Evolutionary conservation across 495 filamentous ascomycete species (phyloP), one percentile per base, ranked within the genome.

Genomic region (Xylaria scruposa): DNA sequence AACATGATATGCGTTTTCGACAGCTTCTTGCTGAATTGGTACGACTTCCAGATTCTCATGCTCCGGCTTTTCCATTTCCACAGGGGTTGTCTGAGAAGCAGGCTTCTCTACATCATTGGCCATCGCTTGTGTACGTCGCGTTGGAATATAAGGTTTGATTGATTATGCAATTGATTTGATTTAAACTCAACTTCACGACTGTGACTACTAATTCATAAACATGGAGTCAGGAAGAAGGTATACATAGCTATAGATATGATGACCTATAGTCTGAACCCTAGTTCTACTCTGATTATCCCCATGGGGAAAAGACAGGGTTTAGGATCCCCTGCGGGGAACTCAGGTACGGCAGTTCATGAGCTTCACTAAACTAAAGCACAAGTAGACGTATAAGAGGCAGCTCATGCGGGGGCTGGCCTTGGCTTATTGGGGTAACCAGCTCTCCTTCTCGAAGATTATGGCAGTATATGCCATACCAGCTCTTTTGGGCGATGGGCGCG

Each of bases 21-120:
- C 33, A n/a, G 75, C 79, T 58, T 78, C 79, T 58, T 80, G 76
- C 12, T 79, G 75, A 54, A 80, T 79, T 24, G 81, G 79, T 21
- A 78, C 70, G 26, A 81, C 61, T 29, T 56, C 65, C n/a, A 54
- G 8, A 10, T 53, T 46, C 38, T 67, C 63, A 44, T 40, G 47
- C 70, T 53, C 51, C 0, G 70, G 15, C 26, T 74, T 74, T 19
- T 74, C 63, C 10, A 56, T 67, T 8, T 70, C 66, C 12, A 62
- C 56, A 9, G 54, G 65, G 49, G 56, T 24, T 15, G 10, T 26
- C n/a, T 26, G 31, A 17, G 61, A 19, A 2, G 21, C 51, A 15
- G 67, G 63, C 59, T 78, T 76, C 33, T 76, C 67, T 17, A 17
- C 13, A 17, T 74, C 67, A 13, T 33, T 44, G 7, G 63, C 40